Base-by-base conservation (phyloP, 2,329 filamentous ascomycete genomes). In the Myriosclerotinia curreyana region DNA sequence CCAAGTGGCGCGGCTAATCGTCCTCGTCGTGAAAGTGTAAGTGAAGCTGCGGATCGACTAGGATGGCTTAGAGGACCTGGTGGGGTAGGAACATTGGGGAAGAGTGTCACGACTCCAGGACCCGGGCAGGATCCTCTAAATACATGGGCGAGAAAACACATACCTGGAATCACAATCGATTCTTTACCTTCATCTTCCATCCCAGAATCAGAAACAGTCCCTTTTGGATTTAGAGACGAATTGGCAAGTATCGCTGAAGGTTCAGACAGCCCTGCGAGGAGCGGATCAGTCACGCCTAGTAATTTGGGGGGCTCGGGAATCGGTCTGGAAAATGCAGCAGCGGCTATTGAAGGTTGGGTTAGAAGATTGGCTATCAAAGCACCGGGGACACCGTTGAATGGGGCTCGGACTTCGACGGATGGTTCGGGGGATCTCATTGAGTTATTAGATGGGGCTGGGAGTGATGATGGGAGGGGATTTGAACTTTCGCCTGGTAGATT, bases 281-380 rank as follows among this genome's bases (percentile, higher is more conserved):
- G 72, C 67, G 80, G 14, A 70, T 60, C 62, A 22, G 55, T 77
- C 6, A 76, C 77, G n/a, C 76, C 78, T 56, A 80, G 82, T 54
- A 81, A 82, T 17, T 80, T 77, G 3, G 80, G 83, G 1, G 60
- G 63, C 20, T 62, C 49, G 25, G 74, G 78, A 8, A 77, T 78
- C 1, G 78, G 81, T 9, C 79, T 98, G 3, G 92, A 96, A 71
- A 90, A 93, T 68, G 88, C 96, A 12, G 92, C 93, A 1, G 89
- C 91, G 7, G 89, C 90, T 2, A 87, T 98, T 38, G 95, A 98
- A 77, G 89, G 88, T 1, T 99, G 95, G 92, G 81, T 98, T 65
- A 83, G 93, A 66, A 91, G 92, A 67, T 87, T 96, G 46, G 91
- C 92, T 66, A 80, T 83, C 7, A 88, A 87, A 72, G 81, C 83